Percentiles rank a stretch among this genome's conserved stretches.
Evolutionary conservation across 352 stramenopile species (phyloP).

Genomic region (Globisporangium nodosum): DNA sequence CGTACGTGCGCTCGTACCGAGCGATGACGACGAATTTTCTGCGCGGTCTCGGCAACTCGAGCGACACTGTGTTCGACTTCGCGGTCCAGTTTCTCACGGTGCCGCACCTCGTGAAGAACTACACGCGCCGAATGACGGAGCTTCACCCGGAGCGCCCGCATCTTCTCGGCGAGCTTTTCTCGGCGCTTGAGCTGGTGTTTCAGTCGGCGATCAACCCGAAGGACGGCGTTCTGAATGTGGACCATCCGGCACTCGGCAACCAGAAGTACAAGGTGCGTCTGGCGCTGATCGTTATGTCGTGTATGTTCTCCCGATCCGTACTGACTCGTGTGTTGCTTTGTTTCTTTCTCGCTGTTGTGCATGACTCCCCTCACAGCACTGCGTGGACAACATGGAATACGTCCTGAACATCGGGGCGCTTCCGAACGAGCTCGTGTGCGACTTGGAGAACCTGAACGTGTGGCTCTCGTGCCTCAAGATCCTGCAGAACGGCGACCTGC

Average conservation of each 20-base stretch:
- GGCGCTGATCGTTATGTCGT: background rate
- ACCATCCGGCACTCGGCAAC: slow-evolving; percentile 71
- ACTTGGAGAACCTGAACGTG: slow-evolving; percentile 53
- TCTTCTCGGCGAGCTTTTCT: slow-evolving; percentile 60
- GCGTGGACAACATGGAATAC: slow-evolving; percentile 84
- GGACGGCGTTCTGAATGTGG: slow-evolving; percentile 41
- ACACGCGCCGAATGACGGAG: slow-evolving; percentile 51
- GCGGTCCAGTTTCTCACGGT: slow-evolving; percentile 84
- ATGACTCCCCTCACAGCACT: slow-evolving; percentile 37
- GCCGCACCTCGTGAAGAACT: slow-evolving; percentile 71
- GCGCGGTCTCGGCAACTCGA: slow-evolving; percentile 73
- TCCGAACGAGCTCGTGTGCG: slow-evolving; percentile 73
- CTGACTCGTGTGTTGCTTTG: slow-evolving; percentile 4
- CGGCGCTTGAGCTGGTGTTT: slow-evolving; percentile 59
- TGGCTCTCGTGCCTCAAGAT: slow-evolving; percentile 70
- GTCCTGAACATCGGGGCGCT: slow-evolving; percentile 77
- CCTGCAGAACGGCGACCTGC: slow-evolving; percentile 63
- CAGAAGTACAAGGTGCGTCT: slow-evolving; percentile 83
- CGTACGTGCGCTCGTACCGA: slow-evolving; percentile 63
- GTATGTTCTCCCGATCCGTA: background rate
- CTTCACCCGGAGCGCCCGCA: slow-evolving; percentile 44
- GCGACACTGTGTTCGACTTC: slow-evolving; percentile 87
- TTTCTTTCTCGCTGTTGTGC: slow-evolving; percentile 7
- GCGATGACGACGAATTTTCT: slow-evolving; percentile 76
- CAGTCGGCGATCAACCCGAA: slow-evolving; percentile 42